Conservation (phyloP, 805 yeast genomes). For the Ogataea trehaloabstinens region DNA sequence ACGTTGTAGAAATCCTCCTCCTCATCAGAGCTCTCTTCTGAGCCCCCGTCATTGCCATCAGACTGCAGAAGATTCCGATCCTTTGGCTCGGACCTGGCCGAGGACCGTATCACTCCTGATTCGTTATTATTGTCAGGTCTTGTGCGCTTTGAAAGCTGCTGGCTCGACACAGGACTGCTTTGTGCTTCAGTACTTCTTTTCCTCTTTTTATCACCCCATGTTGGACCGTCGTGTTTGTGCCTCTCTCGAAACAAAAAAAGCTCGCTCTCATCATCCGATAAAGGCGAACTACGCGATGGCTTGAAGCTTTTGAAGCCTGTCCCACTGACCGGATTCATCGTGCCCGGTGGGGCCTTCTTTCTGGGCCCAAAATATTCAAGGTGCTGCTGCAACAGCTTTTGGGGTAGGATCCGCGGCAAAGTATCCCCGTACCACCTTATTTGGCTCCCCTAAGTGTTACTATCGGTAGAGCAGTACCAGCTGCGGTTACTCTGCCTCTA, state of each 20-base stretch:
- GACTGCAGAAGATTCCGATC: background rate
- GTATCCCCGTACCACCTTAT: no score
- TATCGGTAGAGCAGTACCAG: no score
- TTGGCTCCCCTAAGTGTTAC: no score
- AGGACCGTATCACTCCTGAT: background rate
- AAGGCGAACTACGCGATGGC: constrained; percentile 29
- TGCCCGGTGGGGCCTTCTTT: background rate
- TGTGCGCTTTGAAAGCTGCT: background rate
- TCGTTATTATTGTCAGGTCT: background rate
- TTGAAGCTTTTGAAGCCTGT: constrained; percentile 13
- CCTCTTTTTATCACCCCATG: constrained; percentile 1
- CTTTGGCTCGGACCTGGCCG: background rate
- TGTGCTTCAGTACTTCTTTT: background rate
- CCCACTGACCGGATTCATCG: background rate
- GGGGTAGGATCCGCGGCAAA: no score
- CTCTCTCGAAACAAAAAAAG: constrained; percentile 1
- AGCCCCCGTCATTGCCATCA: constrained; percentile 1
- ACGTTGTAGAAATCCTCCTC: constrained; percentile 23
- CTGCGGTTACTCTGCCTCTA: no score
- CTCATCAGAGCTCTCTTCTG: constrained; percentile 24
- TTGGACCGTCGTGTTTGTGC: constrained; percentile 2
- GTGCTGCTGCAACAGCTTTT: no score
- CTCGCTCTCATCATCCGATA: constrained; percentile 28
- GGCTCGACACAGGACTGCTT: background rate
- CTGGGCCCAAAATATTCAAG: no score